Conservation (phyloP, 495 filamentous ascomycete species). For the Massariosphaeria phaeospora region DNA sequence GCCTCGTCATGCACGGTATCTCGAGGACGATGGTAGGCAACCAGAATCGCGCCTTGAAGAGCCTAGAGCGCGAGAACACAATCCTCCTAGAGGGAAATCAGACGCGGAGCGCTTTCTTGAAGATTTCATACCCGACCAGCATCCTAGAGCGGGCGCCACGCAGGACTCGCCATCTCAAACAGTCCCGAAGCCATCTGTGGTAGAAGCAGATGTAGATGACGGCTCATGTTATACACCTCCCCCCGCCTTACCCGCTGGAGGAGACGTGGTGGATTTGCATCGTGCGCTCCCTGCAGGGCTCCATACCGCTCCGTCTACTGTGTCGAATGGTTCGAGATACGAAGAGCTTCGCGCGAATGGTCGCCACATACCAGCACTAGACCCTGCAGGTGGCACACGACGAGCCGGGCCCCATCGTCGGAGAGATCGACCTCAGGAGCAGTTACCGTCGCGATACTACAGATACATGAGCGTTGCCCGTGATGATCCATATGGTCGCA, state of each 20-base stretch:
- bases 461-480: conserved; percentile 27
- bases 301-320: conserved; percentile 6
- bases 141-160: not conserved
- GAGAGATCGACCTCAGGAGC: conserved; percentile 18
- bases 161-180: not conserved
- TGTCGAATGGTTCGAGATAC: conserved; percentile 26
- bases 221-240: conserved; percentile 26
- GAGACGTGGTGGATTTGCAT: conserved; percentile 1
- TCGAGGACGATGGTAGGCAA: conserved; percentile 12
- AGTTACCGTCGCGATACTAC: conserved; percentile 26
- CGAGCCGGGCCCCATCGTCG: conserved; percentile 21
- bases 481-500: conserved; percentile 27
- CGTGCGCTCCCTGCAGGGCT: not conserved
- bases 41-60: conserved; percentile 18
- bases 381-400: conserved; percentile 13
- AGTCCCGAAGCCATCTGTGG: not conserved
- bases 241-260: not conserved
- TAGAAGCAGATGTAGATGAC: conserved; percentile 19
- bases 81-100: conserved; percentile 25
- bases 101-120: conserved; percentile 46
- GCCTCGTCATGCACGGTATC: conserved; percentile 6
- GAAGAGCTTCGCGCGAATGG: conserved; percentile 16
- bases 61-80: conserved; percentile 3
- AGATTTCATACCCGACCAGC: conserved; percentile 36
- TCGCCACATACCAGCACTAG: conserved; percentile 21